Evolutionary conservation across 768 basidiomycete species (phyloP), one percentile per base, ranked within the genome.

Genomic region (Tricholoma hemisulphureum): DNA sequence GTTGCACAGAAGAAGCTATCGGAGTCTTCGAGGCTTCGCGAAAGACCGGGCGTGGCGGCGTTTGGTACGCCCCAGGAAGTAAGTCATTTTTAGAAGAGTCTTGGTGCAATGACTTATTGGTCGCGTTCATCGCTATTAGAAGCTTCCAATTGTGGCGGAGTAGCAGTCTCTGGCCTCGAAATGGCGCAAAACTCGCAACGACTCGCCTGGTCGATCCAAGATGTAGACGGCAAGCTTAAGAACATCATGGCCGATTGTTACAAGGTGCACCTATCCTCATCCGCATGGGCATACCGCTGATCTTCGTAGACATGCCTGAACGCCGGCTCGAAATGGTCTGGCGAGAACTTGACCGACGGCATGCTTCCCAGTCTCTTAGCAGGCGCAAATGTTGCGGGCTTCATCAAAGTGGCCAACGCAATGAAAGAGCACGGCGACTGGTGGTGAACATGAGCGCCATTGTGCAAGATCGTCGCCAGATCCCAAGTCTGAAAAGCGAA

Each of bases 31-130:
- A 91, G 75, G 71, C 72, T 5, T 79, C 82, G 29, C 83, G 89
- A 55, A 78, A 76, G 64, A 65, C 77, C 26, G 79, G 80, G 50
- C 71, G 73, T 24, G 69, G 71, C 49, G 77, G 80, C 57, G 75
- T 83, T 52, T 89, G 85, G 85, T 89, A 89, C 72, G 87, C 86
- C 11, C 88, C 89, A 55, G 88, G 88, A 58, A 91, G 86, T 82
- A 64, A 62, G 78, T 71, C 6, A 29, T 41, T 8, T n/a, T 32
- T 24, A 34, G 46, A 16, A 55, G 18, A 20, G 50, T 26, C 18
- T 37, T 45, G 14, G 7, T 48, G 23, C n/a, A 11, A 26, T 11
- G 7, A 51, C 50, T 61, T 45, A 64, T 24, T 13, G 11, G 24
- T 14, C 26, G 11, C 41, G 32, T 26, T 31, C 21, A 58, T 46